Percentiles rank a stretch among this genome's conserved stretches.
phyloP scores from a whole-genome alignment of 2,329 filamentous ascomycete genomes.

The Thelonectria olida region DNA sequence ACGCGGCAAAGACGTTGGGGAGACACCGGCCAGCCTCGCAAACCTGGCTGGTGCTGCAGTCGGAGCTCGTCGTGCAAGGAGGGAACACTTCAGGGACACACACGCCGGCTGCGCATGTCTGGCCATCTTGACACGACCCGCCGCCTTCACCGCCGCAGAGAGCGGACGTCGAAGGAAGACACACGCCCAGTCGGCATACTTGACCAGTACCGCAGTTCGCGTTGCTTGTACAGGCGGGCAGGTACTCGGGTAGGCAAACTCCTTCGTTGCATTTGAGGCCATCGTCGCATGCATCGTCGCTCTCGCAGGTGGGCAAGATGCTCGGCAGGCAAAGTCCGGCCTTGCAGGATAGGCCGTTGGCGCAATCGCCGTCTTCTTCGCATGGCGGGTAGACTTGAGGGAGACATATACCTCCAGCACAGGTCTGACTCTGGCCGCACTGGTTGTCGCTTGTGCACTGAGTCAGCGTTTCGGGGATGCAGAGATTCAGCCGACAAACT shows the following conservation, averaged over 20 bases:
- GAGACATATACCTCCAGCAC: not conserved
- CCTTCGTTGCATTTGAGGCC: slow-evolving; percentile 10
- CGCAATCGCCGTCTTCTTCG: not conserved
- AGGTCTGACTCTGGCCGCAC: slow-evolving; percentile 8
- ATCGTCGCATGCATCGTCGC: not conserved
- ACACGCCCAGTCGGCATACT: slow-evolving; percentile 14
- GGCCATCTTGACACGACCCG: not conserved
- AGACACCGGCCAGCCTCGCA: slow-evolving; percentile 9
- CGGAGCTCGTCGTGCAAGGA: not conserved
- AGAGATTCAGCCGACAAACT: slow-evolving; percentile 15
- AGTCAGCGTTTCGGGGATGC: not conserved
- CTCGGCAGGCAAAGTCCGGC: slow-evolving; percentile 1
- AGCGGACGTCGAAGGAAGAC: not conserved
- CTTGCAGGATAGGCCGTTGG: slow-evolving; percentile 1
- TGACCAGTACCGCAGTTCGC: slow-evolving; percentile 6
- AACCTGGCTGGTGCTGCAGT: slow-evolving; percentile 2
- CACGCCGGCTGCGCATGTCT: slow-evolving; percentile 5
- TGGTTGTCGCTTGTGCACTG: slow-evolving; percentile 10
- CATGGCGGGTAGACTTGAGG: slow-evolving; percentile 6
- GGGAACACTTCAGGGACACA: slow-evolving; percentile 13
- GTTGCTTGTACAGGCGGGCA: slow-evolving; percentile 1
- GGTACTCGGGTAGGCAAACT: slow-evolving; percentile 1
- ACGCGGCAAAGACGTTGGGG: slow-evolving; percentile 4
- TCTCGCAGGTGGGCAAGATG: not conserved
- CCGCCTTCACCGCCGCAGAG: not conserved